These are phyloP conservation scores for Malassezia dermatis DNA, from an alignment of 1,284 basidiomycete species.

Conservation along the genomic window DNA sequence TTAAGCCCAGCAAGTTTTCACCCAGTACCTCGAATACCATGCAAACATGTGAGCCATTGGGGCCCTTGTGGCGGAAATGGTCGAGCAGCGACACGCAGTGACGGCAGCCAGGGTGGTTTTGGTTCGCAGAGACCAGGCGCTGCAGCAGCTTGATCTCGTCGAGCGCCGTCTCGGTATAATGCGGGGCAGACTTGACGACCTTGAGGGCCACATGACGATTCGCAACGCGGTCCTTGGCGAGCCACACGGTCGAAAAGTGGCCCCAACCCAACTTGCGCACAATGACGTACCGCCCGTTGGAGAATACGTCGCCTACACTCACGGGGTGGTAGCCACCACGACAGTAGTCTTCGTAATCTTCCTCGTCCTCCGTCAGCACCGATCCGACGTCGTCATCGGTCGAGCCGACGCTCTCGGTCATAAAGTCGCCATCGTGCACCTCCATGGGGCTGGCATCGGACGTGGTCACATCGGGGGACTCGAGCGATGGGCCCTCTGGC, in stretches of 20 bases:
- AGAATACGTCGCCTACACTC: slow-evolving; percentile 84
- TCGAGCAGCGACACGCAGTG: slow-evolving; percentile 87
- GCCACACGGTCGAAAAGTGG: slow-evolving; percentile 61
- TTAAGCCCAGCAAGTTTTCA: slow-evolving; percentile 92
- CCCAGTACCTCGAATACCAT: slow-evolving; percentile 99
- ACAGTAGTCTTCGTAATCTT: slow-evolving; percentile 49
- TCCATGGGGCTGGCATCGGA: not conserved
- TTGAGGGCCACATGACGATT: slow-evolving; percentile 95
- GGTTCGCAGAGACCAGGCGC: slow-evolving; percentile 74
- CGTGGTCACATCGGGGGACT: not conserved
- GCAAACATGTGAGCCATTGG: slow-evolving; percentile 93
- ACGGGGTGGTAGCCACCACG: slow-evolving; percentile 77
- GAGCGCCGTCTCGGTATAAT: slow-evolving; percentile 94
- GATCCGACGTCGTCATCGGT: slow-evolving; percentile 20
- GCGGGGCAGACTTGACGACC: slow-evolving; percentile 90
- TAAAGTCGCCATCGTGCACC: slow-evolving; percentile 11
- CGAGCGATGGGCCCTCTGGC: not conserved
- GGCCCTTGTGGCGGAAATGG: slow-evolving; percentile 90
- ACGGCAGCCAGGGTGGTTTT: slow-evolving; percentile 50
- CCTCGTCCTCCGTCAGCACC: slow-evolving; percentile 50
- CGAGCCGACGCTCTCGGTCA: not conserved
- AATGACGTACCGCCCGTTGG: slow-evolving; percentile 74
- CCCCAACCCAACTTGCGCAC: slow-evolving; percentile 97
- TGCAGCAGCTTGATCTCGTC: slow-evolving; percentile 98
- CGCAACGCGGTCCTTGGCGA: slow-evolving; percentile 51